Conservation (phyloP, 139 green algal species). For the Trebouxia sp. region DNA sequence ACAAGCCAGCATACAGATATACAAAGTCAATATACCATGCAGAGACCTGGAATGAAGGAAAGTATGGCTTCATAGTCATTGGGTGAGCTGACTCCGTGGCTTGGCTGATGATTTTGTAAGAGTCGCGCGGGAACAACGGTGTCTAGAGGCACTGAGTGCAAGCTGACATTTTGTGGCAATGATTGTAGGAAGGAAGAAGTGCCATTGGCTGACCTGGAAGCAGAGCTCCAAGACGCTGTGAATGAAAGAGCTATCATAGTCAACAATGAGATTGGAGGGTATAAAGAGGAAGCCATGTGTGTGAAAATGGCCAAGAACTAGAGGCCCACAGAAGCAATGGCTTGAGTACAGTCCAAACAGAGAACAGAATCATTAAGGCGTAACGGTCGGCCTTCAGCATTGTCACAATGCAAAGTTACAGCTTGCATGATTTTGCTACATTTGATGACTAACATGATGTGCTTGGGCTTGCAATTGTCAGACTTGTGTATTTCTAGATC, state of each 20-base stretch:
- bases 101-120: conserved; percentile 15
- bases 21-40: conserved; percentile 16
- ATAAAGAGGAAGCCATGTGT: conserved; percentile 25
- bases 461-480: conserved; percentile 26
- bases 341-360: conserved; percentile 23
- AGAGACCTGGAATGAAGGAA: conserved; percentile 29
- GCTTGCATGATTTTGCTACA: not conserved
- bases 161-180: conserved; percentile 28
- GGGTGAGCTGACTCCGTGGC: conserved; percentile 18
- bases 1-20: conserved; percentile 5
- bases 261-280: conserved; percentile 28
- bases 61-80: conserved; percentile 29
- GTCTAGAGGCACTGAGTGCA: conserved; percentile 18
- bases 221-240: conserved; percentile 26
- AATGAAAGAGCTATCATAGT: conserved; percentile 21
- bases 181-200: conserved; percentile 24
- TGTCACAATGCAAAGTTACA: not conserved
- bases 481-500: conserved; percentile 28
- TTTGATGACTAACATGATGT: conserved; percentile 29
- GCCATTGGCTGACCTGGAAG: conserved; percentile 22
- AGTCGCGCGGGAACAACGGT: conserved; percentile 11
- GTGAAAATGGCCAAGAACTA: conserved; percentile 11
- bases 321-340: conserved; percentile 19
- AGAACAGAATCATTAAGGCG: not conserved
- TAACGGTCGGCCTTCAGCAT: conserved; percentile 21